Percentiles rank a stretch among this genome's conserved stretches.
Evolutionary conservation across 371 early-diverging fungal genomes (phyloP).

Genomic region (Parasitella parasitica): DNA sequence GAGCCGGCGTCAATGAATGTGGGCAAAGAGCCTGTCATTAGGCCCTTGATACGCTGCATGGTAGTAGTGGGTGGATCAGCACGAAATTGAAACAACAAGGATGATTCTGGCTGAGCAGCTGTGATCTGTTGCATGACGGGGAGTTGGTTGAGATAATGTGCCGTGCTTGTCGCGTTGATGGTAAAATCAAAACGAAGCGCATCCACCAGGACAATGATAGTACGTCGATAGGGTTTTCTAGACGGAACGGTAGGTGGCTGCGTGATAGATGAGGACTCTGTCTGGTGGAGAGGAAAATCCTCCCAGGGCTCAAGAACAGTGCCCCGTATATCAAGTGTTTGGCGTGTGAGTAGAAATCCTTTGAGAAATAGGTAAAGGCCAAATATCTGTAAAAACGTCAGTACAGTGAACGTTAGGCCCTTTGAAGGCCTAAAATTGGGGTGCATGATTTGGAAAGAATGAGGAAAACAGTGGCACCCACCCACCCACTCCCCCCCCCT

Average conservation of each 20-base stretch:
- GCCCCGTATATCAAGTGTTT: slow-evolving; percentile 64
- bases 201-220: slow-evolving; percentile 84
- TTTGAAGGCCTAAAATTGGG: slow-evolving; percentile 4
- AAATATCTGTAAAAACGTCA: slow-evolving; percentile 26
- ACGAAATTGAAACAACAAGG: slow-evolving; percentile 77
- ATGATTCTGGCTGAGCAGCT: slow-evolving; percentile 55
- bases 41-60: slow-evolving; percentile 89
- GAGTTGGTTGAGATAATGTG: slow-evolving; percentile 73
- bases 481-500: too few species aligned
- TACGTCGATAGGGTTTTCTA: slow-evolving; percentile 17
- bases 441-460: slow-evolving; percentile 6
- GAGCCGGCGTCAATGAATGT: slow-evolving; percentile 93
- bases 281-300: slow-evolving; percentile 25
- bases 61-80: slow-evolving; percentile 99
- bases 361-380: slow-evolving; percentile 74
- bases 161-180: slow-evolving; percentile 6
- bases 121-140: slow-evolving; percentile 65
- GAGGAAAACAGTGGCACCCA: background rate
- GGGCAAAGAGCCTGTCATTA: slow-evolving; percentile 89
- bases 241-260: background rate
- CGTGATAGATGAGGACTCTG: background rate
- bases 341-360: slow-evolving; percentile 83
- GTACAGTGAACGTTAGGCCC: slow-evolving; percentile 8
- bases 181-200: slow-evolving; percentile 87
- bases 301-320: slow-evolving; percentile 33